Conservation (phyloP, 805 yeast species). For the Candida corydali region DNA sequence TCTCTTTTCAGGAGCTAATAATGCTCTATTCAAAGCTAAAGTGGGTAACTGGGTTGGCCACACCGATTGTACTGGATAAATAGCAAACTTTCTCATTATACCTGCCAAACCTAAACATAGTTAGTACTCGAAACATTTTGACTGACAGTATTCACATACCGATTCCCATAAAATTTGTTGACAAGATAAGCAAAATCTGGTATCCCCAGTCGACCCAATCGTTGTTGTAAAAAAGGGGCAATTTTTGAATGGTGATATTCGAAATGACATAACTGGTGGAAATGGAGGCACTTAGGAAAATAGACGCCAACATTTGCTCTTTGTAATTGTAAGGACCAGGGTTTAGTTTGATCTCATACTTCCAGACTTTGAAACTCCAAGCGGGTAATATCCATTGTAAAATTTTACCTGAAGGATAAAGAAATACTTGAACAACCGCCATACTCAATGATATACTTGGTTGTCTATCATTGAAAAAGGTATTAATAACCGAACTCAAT, state of each 20-base stretch:
- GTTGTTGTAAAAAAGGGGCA: constrained; percentile 17
- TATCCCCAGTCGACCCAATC: constrained; percentile 25
- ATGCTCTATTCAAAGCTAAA: constrained; percentile 26
- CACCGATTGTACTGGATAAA: constrained; percentile 20
- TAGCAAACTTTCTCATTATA: constrained; percentile 20
- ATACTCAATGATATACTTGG: constrained; percentile 42
- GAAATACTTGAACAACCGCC: constrained; percentile 41
- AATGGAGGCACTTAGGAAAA: constrained; percentile 34
- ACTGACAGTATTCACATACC: constrained; percentile 10
- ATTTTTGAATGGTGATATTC: constrained; percentile 22
- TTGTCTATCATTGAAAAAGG: constrained; percentile 51
- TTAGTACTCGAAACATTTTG: too few species aligned
- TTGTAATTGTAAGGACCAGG: constrained; percentile 59
- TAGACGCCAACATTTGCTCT: constrained; percentile 63
- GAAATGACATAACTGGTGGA: constrained; percentile 21
- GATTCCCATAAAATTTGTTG: constrained; percentile 24
- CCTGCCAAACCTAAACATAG: constrained; percentile 18
- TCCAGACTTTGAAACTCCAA: constrained; percentile 19
- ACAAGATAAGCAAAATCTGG: constrained; percentile 18
- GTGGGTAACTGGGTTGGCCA: constrained; percentile 29
- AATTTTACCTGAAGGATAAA: constrained; percentile 41
- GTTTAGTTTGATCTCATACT: constrained; percentile 25
- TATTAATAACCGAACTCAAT: constrained; percentile 51
- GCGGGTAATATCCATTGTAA: constrained; percentile 35
- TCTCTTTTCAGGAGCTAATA: constrained; percentile 18